Conservation (phyloP, 2,329 filamentous ascomycete species). For the Mycocentrospora acerina region DNA sequence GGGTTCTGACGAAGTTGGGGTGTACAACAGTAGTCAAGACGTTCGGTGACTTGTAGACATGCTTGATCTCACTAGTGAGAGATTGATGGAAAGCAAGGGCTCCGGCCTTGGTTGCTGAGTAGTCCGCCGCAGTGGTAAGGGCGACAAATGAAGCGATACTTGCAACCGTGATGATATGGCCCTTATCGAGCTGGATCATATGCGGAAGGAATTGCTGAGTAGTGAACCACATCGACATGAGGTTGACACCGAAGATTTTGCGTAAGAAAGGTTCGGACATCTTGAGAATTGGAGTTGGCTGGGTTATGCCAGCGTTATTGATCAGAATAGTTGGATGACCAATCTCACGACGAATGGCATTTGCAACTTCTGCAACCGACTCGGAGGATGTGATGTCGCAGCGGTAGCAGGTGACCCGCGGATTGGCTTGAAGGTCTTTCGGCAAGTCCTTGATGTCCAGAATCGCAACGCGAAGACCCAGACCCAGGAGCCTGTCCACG, state of each 20-base stretch:
- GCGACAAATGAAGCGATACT: conserved; percentile 15
- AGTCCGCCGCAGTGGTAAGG: conserved; percentile 14
- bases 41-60: conserved; percentile 31
- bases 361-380: no score
- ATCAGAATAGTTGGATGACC: no score
- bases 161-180: conserved; percentile 22
- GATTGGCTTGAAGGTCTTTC: no score
- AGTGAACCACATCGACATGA: conserved; percentile 16
- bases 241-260: conserved; percentile 20
- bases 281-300: conserved; percentile 9
- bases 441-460: no score
- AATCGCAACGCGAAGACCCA: no score
- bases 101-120: conserved; percentile 18
- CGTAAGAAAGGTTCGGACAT: conserved; percentile 3
- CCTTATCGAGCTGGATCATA: conserved; percentile 21
- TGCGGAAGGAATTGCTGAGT: conserved; percentile 20
- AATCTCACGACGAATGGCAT: no score
- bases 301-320: no score
- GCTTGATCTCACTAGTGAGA: conserved; percentile 35
- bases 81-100: conserved; percentile 20
- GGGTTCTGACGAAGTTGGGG: conserved; percentile 36
- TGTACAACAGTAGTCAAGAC: no score
- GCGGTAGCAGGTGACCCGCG: no score
- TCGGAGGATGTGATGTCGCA: no score
- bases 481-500: no score